Percentiles rank a stretch among this genome's conserved stretches.
Conservation (phyloP, 78 protist species). For the Protostelium mycophagum region DNA sequence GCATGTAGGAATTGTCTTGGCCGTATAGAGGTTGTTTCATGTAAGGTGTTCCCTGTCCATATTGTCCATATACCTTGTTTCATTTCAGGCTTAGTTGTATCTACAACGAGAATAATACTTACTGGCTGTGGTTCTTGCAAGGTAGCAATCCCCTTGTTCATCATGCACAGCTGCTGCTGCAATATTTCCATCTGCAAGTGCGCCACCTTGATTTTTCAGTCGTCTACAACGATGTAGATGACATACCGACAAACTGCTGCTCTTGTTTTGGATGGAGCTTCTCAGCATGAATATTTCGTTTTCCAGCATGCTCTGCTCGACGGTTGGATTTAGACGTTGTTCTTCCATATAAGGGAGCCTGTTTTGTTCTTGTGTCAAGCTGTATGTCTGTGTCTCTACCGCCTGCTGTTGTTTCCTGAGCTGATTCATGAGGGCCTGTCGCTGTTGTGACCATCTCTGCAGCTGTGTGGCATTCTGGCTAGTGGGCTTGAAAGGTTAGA, state of each 20-base stretch:
- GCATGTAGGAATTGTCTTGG: not conserved
- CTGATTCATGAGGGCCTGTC: not conserved
- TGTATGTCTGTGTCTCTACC: not conserved
- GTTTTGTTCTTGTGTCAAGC: not conserved
- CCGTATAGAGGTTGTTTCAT: not conserved
- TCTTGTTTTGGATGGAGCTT: not conserved
- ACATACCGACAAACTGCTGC: not conserved
- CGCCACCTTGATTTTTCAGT: not conserved
- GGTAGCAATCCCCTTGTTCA: not conserved
- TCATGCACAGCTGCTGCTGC: not conserved
- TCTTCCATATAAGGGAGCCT: not conserved
- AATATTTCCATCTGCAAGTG: not conserved
- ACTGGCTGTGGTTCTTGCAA: not conserved
- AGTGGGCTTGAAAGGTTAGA: no score
- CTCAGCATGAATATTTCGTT: not conserved
- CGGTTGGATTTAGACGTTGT: not conserved
- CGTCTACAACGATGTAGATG: not conserved
- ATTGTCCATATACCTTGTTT: no score
- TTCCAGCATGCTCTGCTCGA: not conserved
- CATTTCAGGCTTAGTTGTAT: no score
- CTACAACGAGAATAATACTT: not conserved
- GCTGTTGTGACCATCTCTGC: not conserved
- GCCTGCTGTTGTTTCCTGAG: not conserved
- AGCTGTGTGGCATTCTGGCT: not conserved
- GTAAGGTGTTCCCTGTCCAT: not conserved